Base-by-base conservation (phyloP, 164 flowering plant species). In the Santalum album region DNA sequence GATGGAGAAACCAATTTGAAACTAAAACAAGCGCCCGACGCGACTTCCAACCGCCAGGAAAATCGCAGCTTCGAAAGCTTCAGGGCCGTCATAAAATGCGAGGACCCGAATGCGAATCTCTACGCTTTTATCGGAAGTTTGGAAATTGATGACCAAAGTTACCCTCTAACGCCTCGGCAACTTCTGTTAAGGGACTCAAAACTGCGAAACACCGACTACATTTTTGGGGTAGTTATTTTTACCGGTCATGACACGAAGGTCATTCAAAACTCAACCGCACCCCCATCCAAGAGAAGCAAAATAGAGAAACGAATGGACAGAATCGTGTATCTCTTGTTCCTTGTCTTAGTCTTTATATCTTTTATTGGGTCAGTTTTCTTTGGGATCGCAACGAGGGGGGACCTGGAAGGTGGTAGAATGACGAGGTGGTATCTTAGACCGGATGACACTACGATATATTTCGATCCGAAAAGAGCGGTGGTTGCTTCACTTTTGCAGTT, bases 1-100 rank as follows among this genome's bases (percentile, higher is more conserved):
- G 96, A 87, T 55, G 96, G 96, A n/a, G 96, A 87, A 62, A 84
- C 92, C 40, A 84, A 87, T 65, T 68, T 84, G 75, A 87, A 87
- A 65, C 66, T 87, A 17, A 87, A 87, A 61, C 85, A 83, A 65
- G 76, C 82, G 38, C 57, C 81, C 42, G 86, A 84, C 19, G 78
- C 54, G 35, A 87, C 90, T 35, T 68, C 77, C 40, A 65, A 64
- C 1, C 55, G 82, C 42, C 74, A 72, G 15, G 83, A 82, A 7
- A 86, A 87, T 42, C 60, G 56, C 11, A 52, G 63, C 57, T 84
- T 81, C 68, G 58, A 59, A 50, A 55, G 79, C 55, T 83, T 81
- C 65, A 70, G 73, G 27, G 87, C 83, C 43, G 55, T 70, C 24
- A 74, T 87, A 38, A 81, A 59, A 68, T 87, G 96, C 58, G 96